Percentiles rank a stretch among this genome's conserved stretches.
Conservation (phyloP, 257 asterid species). For the Solanum rostratum region DNA sequence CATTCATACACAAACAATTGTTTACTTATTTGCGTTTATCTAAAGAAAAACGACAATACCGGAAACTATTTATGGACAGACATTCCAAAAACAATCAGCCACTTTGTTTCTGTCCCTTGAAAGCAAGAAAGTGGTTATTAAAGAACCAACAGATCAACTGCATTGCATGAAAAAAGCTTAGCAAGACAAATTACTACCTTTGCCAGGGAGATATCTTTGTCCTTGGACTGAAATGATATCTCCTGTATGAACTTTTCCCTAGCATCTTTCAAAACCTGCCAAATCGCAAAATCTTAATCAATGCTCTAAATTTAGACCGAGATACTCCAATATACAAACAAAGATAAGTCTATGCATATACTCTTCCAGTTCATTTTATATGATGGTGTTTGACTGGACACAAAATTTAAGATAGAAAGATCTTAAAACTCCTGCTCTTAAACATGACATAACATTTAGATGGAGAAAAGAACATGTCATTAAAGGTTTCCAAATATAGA, state of each 20-base stretch:
- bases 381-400: not conserved
- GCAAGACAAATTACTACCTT: conserved; percentile 36
- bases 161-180: not conserved
- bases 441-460: not conserved
- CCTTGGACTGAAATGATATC: conserved; percentile 76
- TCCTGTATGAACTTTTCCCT: conserved; percentile 64
- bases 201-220: conserved; percentile 83
- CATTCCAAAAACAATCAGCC: not conserved
- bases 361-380: not conserved
- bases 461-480: not conserved
- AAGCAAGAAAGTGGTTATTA: not conserved
- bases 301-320: conserved; percentile 3
- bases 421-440: not conserved
- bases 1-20: not conserved
- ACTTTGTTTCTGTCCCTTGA: not conserved
- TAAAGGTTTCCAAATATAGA: not conserved
- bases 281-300: conserved; percentile 12
- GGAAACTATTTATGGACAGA: not conserved
- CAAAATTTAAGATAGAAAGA: not conserved
- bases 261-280: conserved; percentile 65
- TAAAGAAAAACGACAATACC: not conserved
- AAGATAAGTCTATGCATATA: not conserved
- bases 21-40: not conserved
- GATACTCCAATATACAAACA: not conserved
- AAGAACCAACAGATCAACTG: not conserved